phyloP scores from a whole-genome alignment of 225 moss, liverwort and hornwort species.

The Pleurozium schreberi region DNA sequence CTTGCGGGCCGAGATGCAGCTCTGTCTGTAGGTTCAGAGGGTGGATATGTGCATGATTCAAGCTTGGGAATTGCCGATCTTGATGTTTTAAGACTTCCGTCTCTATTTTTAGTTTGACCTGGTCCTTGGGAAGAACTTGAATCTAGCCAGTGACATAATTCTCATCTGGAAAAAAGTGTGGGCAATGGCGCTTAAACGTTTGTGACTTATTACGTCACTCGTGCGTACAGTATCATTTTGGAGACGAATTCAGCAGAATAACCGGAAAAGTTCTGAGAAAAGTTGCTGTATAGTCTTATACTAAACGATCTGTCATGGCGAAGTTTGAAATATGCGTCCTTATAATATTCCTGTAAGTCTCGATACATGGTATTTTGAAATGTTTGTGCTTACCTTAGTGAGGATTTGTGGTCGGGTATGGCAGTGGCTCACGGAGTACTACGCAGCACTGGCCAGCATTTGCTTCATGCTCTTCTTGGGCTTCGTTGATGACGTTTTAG shows the following conservation, averaged over 20 bases:
- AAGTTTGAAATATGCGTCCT: neutral
- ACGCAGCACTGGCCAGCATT: constrained; percentile 77
- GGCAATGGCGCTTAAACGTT: neutral
- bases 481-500: constrained; percentile 94
- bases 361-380: neutral
- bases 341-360: neutral
- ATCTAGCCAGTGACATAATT: neutral
- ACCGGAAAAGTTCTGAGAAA: neutral
- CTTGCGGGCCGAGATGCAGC: neutral
- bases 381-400: neutral
- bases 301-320: neutral
- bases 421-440: constrained; percentile 97
- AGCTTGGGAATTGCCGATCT: neutral
- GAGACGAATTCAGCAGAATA: neutral
- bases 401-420: constrained; percentile 11
- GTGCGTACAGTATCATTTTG: neutral
- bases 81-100: neutral
- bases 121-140: neutral
- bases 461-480: constrained; percentile 98
- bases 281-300: neutral
- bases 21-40: neutral
- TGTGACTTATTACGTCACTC: neutral
- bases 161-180: neutral
- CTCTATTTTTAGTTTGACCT: neutral
- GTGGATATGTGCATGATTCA: neutral